Conservation (phyloP, 2,329 filamentous ascomycete genomes). For the Akanthomyces muscarius region DNA sequence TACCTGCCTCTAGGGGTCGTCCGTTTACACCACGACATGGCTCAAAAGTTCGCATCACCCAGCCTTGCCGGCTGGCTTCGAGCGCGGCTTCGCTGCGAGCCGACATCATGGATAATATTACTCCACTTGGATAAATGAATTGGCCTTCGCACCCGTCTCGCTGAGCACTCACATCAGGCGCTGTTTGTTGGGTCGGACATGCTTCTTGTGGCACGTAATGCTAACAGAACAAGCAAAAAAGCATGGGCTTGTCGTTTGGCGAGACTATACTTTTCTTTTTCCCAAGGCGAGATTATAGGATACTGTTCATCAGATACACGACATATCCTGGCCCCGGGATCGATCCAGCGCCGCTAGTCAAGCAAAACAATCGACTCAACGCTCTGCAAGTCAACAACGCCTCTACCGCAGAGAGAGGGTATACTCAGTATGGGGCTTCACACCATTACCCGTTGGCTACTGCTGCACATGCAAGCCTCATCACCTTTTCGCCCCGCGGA, state of each 20-base stretch:
- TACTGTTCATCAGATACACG: not conserved
- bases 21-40: not conserved
- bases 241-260: not conserved
- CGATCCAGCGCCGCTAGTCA: not conserved
- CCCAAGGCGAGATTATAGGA: not conserved
- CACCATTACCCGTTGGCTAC: not conserved
- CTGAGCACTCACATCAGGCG: not conserved
- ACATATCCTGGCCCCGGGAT: not conserved
- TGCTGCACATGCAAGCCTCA: conserved; percentile 15
- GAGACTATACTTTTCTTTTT: not conserved
- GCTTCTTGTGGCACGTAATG: not conserved
- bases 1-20: not conserved
- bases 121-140: conserved; percentile 2
- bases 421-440: not conserved
- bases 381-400: conserved; percentile 4
- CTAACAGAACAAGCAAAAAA: no score
- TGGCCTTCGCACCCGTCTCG: not conserved
- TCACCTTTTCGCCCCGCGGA: conserved; percentile 1
- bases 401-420: not conserved
- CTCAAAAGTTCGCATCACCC: not conserved
- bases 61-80: not conserved
- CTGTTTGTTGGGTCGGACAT: not conserved
- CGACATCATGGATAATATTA: not conserved
- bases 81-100: not conserved
- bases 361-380: not conserved